Evolutionary conservation across 148 eudicot genomes (phyloP).

Genomic region (Vaccinium corymbosum): DNA sequence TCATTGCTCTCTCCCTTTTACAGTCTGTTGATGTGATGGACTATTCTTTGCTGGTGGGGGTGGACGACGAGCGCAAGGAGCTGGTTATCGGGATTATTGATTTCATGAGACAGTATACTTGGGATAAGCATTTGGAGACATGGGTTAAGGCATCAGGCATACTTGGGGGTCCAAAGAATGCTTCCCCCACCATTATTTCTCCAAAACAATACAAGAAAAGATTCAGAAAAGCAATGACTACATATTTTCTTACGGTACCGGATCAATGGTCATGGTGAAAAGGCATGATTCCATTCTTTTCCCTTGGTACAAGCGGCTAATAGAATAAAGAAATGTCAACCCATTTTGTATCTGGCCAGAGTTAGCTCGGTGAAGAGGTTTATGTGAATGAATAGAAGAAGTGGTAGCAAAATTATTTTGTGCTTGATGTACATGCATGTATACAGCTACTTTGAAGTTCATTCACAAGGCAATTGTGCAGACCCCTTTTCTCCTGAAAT

Average conservation of each 20-base stretch:
- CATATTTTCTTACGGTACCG: conserved; percentile 86
- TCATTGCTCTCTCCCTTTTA: background rate
- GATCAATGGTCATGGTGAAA: conserved; percentile 80
- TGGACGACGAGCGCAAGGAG: conserved; percentile 82
- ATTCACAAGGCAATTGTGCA: background rate
- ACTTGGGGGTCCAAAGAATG: conserved; percentile 83
- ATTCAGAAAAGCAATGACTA: conserved; percentile 94
- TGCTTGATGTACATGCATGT: background rate
- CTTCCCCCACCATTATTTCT: conserved; percentile 86
- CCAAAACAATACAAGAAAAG: conserved; percentile 91
- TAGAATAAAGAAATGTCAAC: background rate
- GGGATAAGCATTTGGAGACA: conserved; percentile 99
- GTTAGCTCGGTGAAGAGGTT: background rate
- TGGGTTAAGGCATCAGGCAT: conserved; percentile 99
- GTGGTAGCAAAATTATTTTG: conserved; percentile 3
- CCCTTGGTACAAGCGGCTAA: background rate
- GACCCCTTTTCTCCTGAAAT: background rate
- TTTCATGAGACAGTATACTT: conserved; percentile 89
- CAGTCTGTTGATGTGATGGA: conserved; percentile 96
- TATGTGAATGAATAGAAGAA: background rate
- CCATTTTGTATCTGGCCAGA: background rate
- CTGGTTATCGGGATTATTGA: conserved; percentile 90
- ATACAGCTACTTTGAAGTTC: background rate
- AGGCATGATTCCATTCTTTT: conserved; percentile 8
- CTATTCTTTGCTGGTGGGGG: conserved; percentile 90